Conservation (phyloP, 257 asterid genomes). For the Anisodus tanguticus region DNA sequence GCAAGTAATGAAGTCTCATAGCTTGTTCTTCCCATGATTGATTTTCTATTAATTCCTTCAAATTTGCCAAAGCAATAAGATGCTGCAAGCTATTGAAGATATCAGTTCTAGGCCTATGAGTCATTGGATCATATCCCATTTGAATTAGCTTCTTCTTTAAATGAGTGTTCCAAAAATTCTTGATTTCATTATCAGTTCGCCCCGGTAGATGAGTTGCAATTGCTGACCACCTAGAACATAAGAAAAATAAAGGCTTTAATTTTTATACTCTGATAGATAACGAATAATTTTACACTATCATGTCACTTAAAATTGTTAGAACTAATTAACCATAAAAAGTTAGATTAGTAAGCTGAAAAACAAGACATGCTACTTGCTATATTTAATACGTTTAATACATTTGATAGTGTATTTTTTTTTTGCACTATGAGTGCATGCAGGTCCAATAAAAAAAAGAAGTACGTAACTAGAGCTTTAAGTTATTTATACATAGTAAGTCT, state of each 20-base stretch:
- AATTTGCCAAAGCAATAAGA: slow-evolving; percentile 62
- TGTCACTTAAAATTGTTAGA: not conserved
- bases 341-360: not conserved
- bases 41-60: slow-evolving; percentile 52
- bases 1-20: slow-evolving; percentile 51
- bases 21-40: slow-evolving; percentile 60
- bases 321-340: not conserved
- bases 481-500: too few relatives aligned
- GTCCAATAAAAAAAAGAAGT: too few relatives aligned
- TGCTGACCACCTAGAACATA: slow-evolving; percentile 56
- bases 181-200: slow-evolving; percentile 41
- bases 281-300: not conserved
- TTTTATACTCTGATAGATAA: not conserved
- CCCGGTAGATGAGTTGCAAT: slow-evolving; percentile 68
- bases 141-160: slow-evolving; percentile 62
- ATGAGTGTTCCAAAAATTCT: slow-evolving; percentile 71
- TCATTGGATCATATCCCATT: slow-evolving; percentile 73
- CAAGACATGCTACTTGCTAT: not conserved
- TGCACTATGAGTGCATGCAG: too few relatives aligned
- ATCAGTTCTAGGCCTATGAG: slow-evolving; percentile 66
- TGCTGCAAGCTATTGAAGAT: slow-evolving; percentile 54
- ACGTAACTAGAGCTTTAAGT: too few relatives aligned
- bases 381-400: not conserved
- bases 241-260: not conserved
- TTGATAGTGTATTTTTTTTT: not conserved